Conservation (phyloP, 164 flowering plant genomes). For the Brasenia schreberi region DNA sequence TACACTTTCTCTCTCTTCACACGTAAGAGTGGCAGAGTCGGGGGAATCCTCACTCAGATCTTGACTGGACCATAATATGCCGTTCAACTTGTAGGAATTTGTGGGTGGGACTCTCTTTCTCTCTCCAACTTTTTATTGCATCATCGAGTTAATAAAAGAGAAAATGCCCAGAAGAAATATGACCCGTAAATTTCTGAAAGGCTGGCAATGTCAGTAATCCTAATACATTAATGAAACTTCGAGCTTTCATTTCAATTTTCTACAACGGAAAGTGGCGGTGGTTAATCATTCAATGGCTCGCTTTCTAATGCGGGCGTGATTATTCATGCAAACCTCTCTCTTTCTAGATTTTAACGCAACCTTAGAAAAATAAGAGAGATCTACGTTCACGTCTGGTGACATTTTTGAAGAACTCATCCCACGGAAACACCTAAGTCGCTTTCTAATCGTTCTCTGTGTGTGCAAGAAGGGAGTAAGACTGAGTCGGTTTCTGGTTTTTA, state of each 20-base stretch:
- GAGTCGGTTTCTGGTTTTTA: not conserved
- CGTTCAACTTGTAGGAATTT: not conserved
- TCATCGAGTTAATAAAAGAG: not conserved
- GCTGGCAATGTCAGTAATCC: not conserved
- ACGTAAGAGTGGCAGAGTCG: not conserved
- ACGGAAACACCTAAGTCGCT: not conserved
- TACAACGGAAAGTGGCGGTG: slow-evolving; percentile 65
- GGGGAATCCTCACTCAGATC: not conserved
- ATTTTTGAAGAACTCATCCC: not conserved
- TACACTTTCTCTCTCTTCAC: not conserved
- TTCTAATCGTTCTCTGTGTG: too few relatives aligned
- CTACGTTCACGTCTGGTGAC: not conserved
- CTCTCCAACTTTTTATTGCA: not conserved
- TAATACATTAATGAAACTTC: not conserved
- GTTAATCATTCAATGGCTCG: slow-evolving; percentile 85
- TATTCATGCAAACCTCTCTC: slow-evolving; percentile 43
- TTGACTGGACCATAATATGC: not conserved
- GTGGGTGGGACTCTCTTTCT: not conserved
- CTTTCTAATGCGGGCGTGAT: slow-evolving; percentile 81
- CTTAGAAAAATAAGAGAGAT: not conserved
- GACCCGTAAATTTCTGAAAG: not conserved
- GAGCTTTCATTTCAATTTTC: slow-evolving; percentile 1
- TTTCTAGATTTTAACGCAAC: not conserved
- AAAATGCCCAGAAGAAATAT: not conserved
- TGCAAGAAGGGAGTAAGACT: too few relatives aligned